phyloP scores from a whole-genome alignment of 202 grass and related monocot species.

The Miscanthus sacchariflorus region DNA sequence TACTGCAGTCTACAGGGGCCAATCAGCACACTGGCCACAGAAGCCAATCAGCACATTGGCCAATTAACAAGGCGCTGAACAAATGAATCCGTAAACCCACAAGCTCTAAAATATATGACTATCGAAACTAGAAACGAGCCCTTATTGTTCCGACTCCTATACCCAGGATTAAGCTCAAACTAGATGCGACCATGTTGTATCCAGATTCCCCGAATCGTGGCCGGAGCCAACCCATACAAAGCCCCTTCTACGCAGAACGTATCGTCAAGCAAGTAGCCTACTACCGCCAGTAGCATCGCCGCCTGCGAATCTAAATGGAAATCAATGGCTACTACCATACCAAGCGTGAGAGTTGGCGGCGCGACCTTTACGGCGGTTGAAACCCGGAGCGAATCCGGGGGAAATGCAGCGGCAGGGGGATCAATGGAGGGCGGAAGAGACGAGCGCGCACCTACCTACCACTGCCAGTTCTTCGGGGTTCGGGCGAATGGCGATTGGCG shows the following conservation, averaged over 20 bases:
- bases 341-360: background rate
- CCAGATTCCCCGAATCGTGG: background rate
- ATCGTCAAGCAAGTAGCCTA: background rate
- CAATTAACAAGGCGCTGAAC: background rate
- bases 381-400: background rate
- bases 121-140: background rate
- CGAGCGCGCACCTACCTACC: background rate
- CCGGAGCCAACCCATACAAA: background rate
- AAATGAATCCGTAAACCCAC: background rate
- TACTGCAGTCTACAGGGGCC: background rate
- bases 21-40: background rate
- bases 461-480: background rate
- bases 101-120: background rate
- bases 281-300: background rate
- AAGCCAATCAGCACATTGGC: background rate
- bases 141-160: background rate
- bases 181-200: background rate
- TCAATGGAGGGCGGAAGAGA: background rate
- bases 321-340: background rate
- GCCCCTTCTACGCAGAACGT: background rate
- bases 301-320: background rate
- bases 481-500: conserved; percentile 5
- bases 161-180: background rate
- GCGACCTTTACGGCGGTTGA: background rate
- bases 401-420: background rate